Percentiles rank a stretch among this genome's conserved stretches.
These are phyloP conservation scores for Lagenidium giganteum DNA, from an alignment of 352 stramenopile species.

Conservation along the genomic window DNA sequence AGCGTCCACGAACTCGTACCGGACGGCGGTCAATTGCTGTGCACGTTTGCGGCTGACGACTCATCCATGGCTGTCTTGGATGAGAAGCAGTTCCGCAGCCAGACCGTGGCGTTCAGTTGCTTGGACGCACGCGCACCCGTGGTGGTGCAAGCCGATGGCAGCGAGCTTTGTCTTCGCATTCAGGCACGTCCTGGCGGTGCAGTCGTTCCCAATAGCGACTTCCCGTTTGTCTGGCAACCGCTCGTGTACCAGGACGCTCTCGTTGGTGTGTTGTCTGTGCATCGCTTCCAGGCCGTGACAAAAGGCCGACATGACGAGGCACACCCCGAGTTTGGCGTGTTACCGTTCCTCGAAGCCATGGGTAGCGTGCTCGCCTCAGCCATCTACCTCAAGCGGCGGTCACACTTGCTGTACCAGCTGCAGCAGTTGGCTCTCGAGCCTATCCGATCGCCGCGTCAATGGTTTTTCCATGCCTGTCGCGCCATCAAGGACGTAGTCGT, in stretches of 20 bases:
- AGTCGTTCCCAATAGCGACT: constrained; percentile 11
- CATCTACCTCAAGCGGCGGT: constrained; percentile 62
- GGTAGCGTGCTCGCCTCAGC: constrained; percentile 32
- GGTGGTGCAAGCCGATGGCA: constrained; percentile 28
- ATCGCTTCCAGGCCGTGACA: constrained; percentile 43
- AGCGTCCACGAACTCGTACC: constrained; percentile 55
- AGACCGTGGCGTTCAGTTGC: constrained; percentile 52
- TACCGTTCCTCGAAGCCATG: constrained; percentile 43
- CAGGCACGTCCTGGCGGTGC: constrained; percentile 7
- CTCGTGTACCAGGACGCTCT: constrained; percentile 58
- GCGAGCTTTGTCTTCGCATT: constrained; percentile 25
- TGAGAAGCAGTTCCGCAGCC: constrained; percentile 31
- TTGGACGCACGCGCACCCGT: constrained; percentile 36
- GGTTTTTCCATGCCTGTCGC: constrained; percentile 36
- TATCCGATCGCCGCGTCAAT: constrained; percentile 46
- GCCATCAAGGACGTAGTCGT: constrained; percentile 39
- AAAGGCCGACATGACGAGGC: constrained; percentile 52
- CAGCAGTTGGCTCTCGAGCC: constrained; percentile 28
- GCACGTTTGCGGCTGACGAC: constrained; percentile 39
- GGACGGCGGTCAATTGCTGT: constrained; percentile 34
- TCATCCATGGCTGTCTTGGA: constrained; percentile 30
- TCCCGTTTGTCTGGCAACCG: constrained; percentile 61
- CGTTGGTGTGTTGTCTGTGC: constrained; percentile 58
- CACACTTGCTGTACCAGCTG: constrained; percentile 41
- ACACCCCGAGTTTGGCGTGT: constrained; percentile 55